These are phyloP conservation scores for Esteya vermicola DNA, from an alignment of 2,329 filamentous ascomycete species.

Conservation along the genomic window DNA sequence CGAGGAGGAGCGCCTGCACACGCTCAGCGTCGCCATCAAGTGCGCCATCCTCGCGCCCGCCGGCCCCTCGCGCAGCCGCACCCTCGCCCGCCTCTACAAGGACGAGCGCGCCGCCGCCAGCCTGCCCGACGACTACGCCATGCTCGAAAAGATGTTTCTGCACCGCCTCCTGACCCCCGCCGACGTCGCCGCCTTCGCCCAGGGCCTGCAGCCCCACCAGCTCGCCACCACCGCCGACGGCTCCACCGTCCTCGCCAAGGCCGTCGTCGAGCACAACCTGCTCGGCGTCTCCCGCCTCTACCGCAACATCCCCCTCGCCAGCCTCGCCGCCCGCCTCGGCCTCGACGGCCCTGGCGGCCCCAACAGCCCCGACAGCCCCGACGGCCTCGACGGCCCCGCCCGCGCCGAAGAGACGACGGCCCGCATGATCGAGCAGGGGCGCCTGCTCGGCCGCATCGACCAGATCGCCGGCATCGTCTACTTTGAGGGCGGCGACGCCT, in stretches of 20 bases:
- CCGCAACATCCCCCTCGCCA: slow-evolving; percentile 61
- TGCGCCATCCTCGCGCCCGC: slow-evolving; percentile 89
- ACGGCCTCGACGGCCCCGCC: too few relatives aligned
- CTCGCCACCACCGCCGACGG: slow-evolving; percentile 82
- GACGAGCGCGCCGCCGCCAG: slow-evolving; percentile 62
- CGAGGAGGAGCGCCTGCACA: slow-evolving; percentile 72
- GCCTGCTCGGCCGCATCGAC: slow-evolving; percentile 78
- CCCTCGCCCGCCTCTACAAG: slow-evolving; percentile 77
- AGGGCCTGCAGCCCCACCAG: slow-evolving; percentile 72
- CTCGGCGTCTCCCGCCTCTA: slow-evolving; percentile 71
- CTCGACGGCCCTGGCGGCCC: too few relatives aligned
- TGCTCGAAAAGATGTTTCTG: slow-evolving; percentile 95
- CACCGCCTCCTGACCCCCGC: slow-evolving; percentile 65
- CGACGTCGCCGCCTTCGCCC: slow-evolving; percentile 80
- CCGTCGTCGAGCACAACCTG: slow-evolving; percentile 91
- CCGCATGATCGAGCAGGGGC: slow-evolving; percentile 89
- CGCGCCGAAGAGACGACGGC: slow-evolving; percentile 86
- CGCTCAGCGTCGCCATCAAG: slow-evolving; percentile 74
- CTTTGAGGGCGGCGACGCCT: slow-evolving; percentile 65
- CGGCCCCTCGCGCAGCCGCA: slow-evolving; percentile 67
- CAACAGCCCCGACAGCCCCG: too few relatives aligned
- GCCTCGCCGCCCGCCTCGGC: slow-evolving; percentile 63
- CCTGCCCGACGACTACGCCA: slow-evolving; percentile 60
- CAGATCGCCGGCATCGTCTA: slow-evolving; percentile 82
- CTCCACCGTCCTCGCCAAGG: slow-evolving; percentile 81